A percentile compares a stretch with the other conserved stretches of the same genome.
Evolutionary conservation across 768 basidiomycete genomes (phyloP).

Genomic region (Rhizopogon roseolus): DNA sequence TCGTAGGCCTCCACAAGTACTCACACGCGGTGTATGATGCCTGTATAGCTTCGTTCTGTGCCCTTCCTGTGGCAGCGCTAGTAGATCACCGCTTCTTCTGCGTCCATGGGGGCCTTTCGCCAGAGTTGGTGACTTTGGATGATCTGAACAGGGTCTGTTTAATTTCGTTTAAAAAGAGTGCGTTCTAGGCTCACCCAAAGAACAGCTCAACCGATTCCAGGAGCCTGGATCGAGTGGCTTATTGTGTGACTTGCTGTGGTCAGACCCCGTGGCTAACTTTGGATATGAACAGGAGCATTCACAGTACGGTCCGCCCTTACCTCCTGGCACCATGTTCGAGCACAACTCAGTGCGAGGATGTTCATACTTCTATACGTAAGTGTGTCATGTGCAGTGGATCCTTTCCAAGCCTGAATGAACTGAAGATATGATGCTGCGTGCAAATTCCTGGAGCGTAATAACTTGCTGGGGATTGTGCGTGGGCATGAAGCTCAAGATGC

Average conservation of each 20-base stretch:
- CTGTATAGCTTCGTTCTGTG: conserved; percentile 85
- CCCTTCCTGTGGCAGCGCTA: conserved; percentile 85
- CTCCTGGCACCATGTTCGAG: conserved; percentile 56
- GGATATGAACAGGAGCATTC: conserved; percentile 70
- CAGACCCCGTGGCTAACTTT: conserved; percentile 88
- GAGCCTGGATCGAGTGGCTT: conserved; percentile 92
- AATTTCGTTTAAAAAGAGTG: background rate
- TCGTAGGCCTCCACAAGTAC: conserved; percentile 84
- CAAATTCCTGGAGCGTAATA: conserved; percentile 89
- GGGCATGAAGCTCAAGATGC: conserved; percentile 98
- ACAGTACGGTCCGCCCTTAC: conserved; percentile 46
- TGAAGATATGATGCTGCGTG: conserved; percentile 86
- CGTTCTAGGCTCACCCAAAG: conserved; percentile 6
- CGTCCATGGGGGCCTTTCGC: conserved; percentile 94
- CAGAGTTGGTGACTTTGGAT: conserved; percentile 72
- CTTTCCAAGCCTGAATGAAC: background rate
- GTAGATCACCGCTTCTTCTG: conserved; percentile 97
- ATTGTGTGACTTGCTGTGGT: conserved; percentile 94
- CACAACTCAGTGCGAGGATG: conserved; percentile 89
- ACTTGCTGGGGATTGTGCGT: conserved; percentile 86
- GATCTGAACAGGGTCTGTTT: conserved; percentile 61
- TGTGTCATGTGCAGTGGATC: conserved; percentile 5
- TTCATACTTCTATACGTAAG: conserved; percentile 89
- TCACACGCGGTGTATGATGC: conserved; percentile 82
- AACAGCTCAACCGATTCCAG: conserved; percentile 83